Conservation (phyloP, 2,329 filamentous ascomycete genomes). For the Microcyclosporella mali region DNA sequence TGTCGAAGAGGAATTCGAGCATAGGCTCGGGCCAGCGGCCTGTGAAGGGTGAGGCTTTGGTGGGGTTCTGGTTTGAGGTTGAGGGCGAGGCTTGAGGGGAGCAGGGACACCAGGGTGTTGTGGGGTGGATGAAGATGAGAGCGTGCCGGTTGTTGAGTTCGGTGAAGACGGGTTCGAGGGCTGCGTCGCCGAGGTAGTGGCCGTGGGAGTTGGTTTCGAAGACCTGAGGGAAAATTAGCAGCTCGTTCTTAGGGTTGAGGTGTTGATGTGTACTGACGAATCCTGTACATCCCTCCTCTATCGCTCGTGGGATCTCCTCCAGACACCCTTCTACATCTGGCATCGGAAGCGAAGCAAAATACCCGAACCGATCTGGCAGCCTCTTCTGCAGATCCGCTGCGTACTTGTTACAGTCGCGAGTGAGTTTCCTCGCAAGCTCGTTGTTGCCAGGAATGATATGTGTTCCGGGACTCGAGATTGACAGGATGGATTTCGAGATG, state of each 20-base stretch:
- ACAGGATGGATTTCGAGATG: slow-evolving; percentile 49
- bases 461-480: slow-evolving; percentile 50
- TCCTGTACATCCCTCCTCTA: slow-evolving; percentile 45
- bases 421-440: slow-evolving; percentile 33
- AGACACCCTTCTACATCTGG: slow-evolving; percentile 45
- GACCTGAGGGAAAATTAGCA: slow-evolving; percentile 13
- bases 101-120: slow-evolving; percentile 40
- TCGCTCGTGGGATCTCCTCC: slow-evolving; percentile 42
- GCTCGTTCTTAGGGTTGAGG: no score
- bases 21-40: slow-evolving; percentile 39
- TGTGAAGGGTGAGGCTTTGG: slow-evolving; percentile 34
- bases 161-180: slow-evolving; percentile 44
- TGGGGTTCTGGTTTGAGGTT: slow-evolving; percentile 17
- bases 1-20: slow-evolving; percentile 51
- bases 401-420: slow-evolving; percentile 38
- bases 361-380: slow-evolving; percentile 42
- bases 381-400: slow-evolving; percentile 35
- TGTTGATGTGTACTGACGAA: slow-evolving; percentile 24
- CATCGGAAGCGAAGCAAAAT: slow-evolving; percentile 50
- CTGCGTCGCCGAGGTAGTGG: slow-evolving; percentile 45
- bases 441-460: slow-evolving; percentile 40
- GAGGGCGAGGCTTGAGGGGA: slow-evolving; percentile 10
- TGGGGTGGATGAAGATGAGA: slow-evolving; percentile 52
- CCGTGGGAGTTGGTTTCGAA: slow-evolving; percentile 50
- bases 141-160: slow-evolving; percentile 43